Evolutionary conservation across 2,329 filamentous ascomycete genomes (phyloP).

Genomic region (Colletotrichum eleusines): DNA sequence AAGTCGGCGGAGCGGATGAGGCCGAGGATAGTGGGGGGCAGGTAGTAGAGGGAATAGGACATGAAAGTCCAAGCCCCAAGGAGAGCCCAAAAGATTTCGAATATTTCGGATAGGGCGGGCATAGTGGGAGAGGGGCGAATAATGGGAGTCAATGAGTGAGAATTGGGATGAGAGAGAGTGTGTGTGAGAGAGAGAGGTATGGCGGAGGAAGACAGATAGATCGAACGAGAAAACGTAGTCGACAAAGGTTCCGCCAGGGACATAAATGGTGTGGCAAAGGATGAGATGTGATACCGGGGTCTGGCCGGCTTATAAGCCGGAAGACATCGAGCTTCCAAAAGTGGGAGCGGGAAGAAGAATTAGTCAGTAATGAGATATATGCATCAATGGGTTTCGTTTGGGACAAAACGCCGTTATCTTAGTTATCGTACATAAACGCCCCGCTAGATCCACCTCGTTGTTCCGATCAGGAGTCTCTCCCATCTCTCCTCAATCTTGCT

Average conservation of each 20-base stretch:
- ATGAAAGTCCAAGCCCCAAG: slow-evolving; percentile 67
- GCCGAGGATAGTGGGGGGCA: slow-evolving; percentile 63
- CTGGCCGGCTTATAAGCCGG: slow-evolving; percentile 24
- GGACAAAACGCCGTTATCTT: slow-evolving; percentile 23
- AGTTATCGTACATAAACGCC: slow-evolving; percentile 22
- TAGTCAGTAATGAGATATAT: slow-evolving; percentile 14
- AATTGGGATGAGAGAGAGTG: neutral
- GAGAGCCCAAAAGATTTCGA: slow-evolving; percentile 50
- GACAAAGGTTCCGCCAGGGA: neutral
- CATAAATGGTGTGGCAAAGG: neutral
- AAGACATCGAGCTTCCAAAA: neutral
- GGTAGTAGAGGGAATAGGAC: slow-evolving; percentile 57
- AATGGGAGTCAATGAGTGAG: neutral
- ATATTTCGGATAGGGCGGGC: slow-evolving; percentile 43
- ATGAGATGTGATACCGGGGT: neutral
- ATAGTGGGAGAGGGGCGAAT: slow-evolving; percentile 41
- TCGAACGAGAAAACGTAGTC: neutral
- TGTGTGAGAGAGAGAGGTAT: too few species aligned
- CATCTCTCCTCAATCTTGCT: neutral
- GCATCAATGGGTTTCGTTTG: neutral
- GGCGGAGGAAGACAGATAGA: neutral
- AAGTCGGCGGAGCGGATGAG: slow-evolving; percentile 54
- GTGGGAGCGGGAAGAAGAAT: slow-evolving; percentile 9
- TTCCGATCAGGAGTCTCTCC: neutral
- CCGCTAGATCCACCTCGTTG: slow-evolving; percentile 1